Conservation (phyloP, 805 yeast species). For the Jamesozyma rosinii region DNA sequence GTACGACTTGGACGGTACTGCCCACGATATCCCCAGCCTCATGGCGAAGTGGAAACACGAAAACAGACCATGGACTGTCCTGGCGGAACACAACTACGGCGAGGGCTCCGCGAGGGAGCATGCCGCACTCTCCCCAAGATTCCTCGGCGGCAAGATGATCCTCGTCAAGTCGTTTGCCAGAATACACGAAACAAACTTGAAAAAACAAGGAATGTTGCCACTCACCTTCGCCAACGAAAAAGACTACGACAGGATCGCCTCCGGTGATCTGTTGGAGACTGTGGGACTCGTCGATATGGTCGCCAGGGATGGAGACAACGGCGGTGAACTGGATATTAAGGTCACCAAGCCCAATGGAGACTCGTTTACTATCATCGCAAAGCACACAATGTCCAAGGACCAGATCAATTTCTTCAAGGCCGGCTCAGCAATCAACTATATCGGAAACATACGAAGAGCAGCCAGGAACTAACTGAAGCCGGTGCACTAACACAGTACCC, state of each 20-base stretch:
- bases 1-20: slow-evolving; percentile 73
- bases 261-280: slow-evolving; percentile 75
- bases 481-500: too few species aligned
- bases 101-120: slow-evolving; percentile 99
- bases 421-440: slow-evolving; percentile 91
- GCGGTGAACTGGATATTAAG: slow-evolving; percentile 63
- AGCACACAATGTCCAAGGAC: slow-evolving; percentile 95
- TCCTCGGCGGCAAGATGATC: slow-evolving; percentile 82
- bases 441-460: slow-evolving; percentile 48
- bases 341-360: slow-evolving; percentile 72
- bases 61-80: slow-evolving; percentile 79
- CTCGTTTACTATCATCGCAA: slow-evolving; percentile 58
- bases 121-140: slow-evolving; percentile 93
- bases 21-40: slow-evolving; percentile 81
- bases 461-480: slow-evolving; percentile 1
- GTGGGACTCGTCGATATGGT: slow-evolving; percentile 67
- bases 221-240: slow-evolving; percentile 81
- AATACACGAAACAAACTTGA: slow-evolving; percentile 94
- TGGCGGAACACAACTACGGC: slow-evolving; percentile 97
- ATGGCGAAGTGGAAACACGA: slow-evolving; percentile 94
- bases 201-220: slow-evolving; percentile 97
- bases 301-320: slow-evolving; percentile 75
- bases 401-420: slow-evolving; percentile 94
- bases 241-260: slow-evolving; percentile 72
- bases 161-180: slow-evolving; percentile 94